These are phyloP conservation scores for Candolleomyces eurysporus DNA, from an alignment of 768 basidiomycete genomes.

Conservation along the genomic window DNA sequence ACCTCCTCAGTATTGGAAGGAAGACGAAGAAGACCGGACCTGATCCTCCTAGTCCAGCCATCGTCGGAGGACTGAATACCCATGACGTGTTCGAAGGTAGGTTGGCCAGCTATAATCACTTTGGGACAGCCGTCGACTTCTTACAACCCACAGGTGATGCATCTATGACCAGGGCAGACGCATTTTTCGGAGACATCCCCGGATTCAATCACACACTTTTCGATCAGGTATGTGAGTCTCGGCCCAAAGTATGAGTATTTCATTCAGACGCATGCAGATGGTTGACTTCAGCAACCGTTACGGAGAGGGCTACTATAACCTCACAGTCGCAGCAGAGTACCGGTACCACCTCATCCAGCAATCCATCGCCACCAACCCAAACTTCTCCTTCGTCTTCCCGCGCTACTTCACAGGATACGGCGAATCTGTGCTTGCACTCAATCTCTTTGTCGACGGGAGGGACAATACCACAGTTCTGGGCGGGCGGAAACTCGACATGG, in stretches of 20 bases:
- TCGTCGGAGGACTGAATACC: conserved; percentile 15
- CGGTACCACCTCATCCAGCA: conserved; percentile 15
- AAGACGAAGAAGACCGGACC: conserved; percentile 16
- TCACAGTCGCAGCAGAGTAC: conserved; percentile 14
- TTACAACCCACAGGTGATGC: neutral
- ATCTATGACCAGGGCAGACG: conserved; percentile 10
- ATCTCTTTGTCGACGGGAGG: conserved; percentile 19
- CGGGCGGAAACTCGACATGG: conserved; percentile 12
- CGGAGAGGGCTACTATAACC: conserved; percentile 19
- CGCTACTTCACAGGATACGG: conserved; percentile 14
- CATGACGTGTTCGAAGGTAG: conserved; percentile 17
- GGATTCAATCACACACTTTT: conserved; percentile 22
- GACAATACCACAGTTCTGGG: neutral
- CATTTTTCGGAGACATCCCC: conserved; percentile 17
- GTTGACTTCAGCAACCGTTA: conserved; percentile 13
- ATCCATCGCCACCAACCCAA: conserved; percentile 18
- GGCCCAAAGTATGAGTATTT: neutral
- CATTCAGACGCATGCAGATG: conserved; percentile 7
- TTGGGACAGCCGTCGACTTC: neutral
- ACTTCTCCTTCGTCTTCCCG: conserved; percentile 14
- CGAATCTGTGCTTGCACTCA: conserved; percentile 12
- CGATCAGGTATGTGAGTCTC: conserved; percentile 12
- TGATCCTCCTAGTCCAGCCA: conserved; percentile 15
- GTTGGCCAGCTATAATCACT: conserved; percentile 7
- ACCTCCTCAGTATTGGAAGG: conserved; percentile 17